Evolutionary conservation across 139 green algal genomes (phyloP), one percentile per base, ranked within the genome.

Genomic region (Micractinium conductrix): DNA sequence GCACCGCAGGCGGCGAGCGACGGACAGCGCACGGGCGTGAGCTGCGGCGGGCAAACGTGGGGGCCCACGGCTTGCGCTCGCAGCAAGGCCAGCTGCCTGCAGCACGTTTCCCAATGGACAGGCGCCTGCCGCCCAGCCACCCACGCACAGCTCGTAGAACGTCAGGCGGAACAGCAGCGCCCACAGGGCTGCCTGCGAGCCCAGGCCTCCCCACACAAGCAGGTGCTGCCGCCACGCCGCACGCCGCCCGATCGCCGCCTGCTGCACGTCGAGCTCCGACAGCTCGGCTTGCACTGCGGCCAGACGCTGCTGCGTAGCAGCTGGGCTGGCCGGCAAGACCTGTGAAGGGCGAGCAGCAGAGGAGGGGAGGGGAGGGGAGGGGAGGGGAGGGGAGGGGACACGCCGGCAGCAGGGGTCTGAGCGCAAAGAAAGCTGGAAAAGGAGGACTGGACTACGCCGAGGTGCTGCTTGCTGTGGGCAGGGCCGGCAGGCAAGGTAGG

Each of bases 161-260:
- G 76, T 82, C 4, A 82, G 76, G 9, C 76, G 40, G 58, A 42
- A 82, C 24, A 82, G 76, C 37, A 82, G 58, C 33, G 28, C 38
- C 76, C 76, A 82, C 28, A 82, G 40, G 17, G 30, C 42, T 6
- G 42, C n/a, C 40, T 82, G 76, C 10, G 38, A 21, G 30, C 8
- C 37, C 14, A 82, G 62, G 38, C 76, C 76, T 22, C 35, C 76
- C 55, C 76, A 72, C 37, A 82, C 35, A 14, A 73, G 28, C 38
- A 3, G 4, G 0, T 21, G 37, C 26, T 82, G 76, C 38, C 76
- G 76, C 58, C 76, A 60, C 7, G 38, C 12, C 1, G 76, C 76
- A 0, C 40, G 76, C 37, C 76, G 58, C 38, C 38, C 17, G 2
- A 82, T 82, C 16, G 22, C 21, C 50, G 5, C 38, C 55, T 72